Evolutionary conservation across 2,329 filamentous ascomycete species (phyloP).

Genomic region (Emergomyces orientalis): DNA sequence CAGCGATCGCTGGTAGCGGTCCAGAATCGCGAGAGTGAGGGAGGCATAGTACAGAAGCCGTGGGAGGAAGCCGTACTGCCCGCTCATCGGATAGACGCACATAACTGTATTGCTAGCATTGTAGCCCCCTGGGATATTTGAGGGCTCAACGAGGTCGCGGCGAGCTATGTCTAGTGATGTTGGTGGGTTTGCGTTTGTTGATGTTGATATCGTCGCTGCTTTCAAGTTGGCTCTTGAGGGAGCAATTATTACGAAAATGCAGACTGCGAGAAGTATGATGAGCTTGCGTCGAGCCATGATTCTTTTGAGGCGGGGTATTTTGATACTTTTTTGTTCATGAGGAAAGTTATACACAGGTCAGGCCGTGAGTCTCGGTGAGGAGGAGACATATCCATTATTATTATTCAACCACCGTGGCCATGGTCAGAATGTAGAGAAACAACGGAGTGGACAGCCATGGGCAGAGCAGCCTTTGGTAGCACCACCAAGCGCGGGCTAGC

Average conservation of each 20-base stretch:
- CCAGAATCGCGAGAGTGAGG: conserved; percentile 23
- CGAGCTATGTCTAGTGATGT: not conserved
- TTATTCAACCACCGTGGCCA: too few species aligned
- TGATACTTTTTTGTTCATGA: too few species aligned
- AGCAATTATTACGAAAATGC: not conserved
- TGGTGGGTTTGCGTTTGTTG: not conserved
- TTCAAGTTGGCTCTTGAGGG: conserved; percentile 1
- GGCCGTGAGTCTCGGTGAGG: too few species aligned
- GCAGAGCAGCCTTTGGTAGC: too few species aligned
- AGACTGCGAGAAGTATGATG: not conserved
- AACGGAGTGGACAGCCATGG: too few species aligned
- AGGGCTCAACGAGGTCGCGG: conserved; percentile 9
- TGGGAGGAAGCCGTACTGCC: conserved; percentile 22
- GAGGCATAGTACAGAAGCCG: conserved; percentile 23
- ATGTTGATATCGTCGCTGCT: too few species aligned
- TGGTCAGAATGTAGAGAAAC: too few species aligned
- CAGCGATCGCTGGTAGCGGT: conserved; percentile 22
- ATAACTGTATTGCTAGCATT: conserved; percentile 10
- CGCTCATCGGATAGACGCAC: conserved; percentile 20
- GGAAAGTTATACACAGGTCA: too few species aligned
- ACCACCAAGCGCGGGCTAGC: too few species aligned
- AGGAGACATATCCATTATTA: too few species aligned
- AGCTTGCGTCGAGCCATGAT: too few species aligned
- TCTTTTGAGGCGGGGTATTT: too few species aligned
- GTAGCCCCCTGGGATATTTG: conserved; percentile 10